phyloP scores from a whole-genome alignment of 2,329 filamentous ascomycete species.

The Colletotrichum kahawae region DNA sequence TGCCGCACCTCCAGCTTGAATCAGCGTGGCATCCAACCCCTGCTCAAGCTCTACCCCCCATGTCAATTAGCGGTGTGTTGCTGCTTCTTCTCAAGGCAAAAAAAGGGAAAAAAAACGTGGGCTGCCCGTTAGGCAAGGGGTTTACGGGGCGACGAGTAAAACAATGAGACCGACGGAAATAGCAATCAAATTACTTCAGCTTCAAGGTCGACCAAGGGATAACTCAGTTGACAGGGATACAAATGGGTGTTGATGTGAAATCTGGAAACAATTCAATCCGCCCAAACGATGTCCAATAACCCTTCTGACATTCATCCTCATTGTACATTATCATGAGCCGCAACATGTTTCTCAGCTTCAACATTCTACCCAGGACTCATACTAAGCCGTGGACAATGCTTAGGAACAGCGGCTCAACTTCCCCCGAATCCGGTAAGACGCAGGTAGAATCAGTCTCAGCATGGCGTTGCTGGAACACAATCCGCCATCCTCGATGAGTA shows the following conservation, averaged over 20 bases:
- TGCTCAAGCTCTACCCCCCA: neutral
- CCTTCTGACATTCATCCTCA: neutral
- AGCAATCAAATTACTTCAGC: neutral
- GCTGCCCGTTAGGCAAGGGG: neutral
- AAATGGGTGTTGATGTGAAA: neutral
- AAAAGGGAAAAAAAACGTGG: neutral
- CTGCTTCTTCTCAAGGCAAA: neutral
- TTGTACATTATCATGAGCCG: neutral
- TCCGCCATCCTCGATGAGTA: neutral
- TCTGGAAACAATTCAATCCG: neutral
- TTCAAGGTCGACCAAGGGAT: neutral
- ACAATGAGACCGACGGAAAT: neutral
- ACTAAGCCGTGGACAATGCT: neutral
- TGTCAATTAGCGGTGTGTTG: constrained; percentile 2
- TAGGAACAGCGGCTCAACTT: neutral
- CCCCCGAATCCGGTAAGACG: neutral
- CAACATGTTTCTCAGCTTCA: neutral
- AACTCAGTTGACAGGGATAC: neutral
- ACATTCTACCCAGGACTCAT: neutral
- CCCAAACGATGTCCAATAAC: neutral
- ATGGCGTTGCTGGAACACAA: neutral
- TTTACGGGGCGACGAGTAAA: neutral
- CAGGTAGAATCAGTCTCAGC: neutral
- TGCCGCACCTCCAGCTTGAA: constrained; percentile 1
- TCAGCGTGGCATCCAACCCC: neutral